These are phyloP conservation scores for Novymonas esmeraldas DNA, from an alignment of 208 protist genomes.

Conservation along the genomic window DNA sequence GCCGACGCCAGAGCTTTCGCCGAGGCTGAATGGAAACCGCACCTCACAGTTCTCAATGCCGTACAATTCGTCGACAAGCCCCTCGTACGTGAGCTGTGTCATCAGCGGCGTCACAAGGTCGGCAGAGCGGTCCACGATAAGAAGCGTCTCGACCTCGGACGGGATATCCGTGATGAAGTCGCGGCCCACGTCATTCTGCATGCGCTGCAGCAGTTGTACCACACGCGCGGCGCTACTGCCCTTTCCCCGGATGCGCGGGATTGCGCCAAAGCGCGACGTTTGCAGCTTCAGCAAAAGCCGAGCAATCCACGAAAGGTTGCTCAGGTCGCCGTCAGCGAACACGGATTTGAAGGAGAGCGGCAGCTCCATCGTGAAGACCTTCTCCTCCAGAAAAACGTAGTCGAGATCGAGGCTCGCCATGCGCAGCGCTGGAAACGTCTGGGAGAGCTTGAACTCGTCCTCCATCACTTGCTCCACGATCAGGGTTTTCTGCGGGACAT, in stretches of 20 bases:
- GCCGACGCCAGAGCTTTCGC: constrained; percentile 43
- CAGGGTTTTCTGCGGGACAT: constrained; percentile 76
- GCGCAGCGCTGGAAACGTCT: constrained; percentile 51
- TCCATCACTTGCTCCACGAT: constrained; percentile 76
- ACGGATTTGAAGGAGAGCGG: constrained; percentile 70
- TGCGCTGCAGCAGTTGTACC: constrained; percentile 57
- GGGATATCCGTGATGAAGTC: constrained; percentile 53
- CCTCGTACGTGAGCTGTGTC: constrained; percentile 92
- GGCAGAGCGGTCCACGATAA: constrained; percentile 81
- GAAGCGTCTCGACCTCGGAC: constrained; percentile 69
- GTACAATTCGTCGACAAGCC: constrained; percentile 88
- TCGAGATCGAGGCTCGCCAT: constrained; percentile 81
- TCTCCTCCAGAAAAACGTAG: constrained; percentile 72
- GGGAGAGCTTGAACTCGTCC: constrained; percentile 70
- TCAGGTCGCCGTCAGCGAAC: constrained; percentile 74
- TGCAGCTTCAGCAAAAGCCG: constrained; percentile 87
- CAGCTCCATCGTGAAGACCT: constrained; percentile 78
- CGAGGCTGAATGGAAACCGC: constrained; percentile 71
- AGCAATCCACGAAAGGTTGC: constrained; percentile 70
- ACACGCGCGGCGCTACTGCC: constrained; percentile 66
- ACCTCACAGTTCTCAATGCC: constrained; percentile 59
- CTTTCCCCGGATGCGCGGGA: constrained; percentile 63
- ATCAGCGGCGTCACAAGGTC: constrained; percentile 87
- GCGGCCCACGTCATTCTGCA: constrained; percentile 73
- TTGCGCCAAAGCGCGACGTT: constrained; percentile 59